These are phyloP conservation scores for Eucalyptus dawsonii DNA, from an alignment of 345 rosid genomes.

Conservation along the genomic window DNA sequence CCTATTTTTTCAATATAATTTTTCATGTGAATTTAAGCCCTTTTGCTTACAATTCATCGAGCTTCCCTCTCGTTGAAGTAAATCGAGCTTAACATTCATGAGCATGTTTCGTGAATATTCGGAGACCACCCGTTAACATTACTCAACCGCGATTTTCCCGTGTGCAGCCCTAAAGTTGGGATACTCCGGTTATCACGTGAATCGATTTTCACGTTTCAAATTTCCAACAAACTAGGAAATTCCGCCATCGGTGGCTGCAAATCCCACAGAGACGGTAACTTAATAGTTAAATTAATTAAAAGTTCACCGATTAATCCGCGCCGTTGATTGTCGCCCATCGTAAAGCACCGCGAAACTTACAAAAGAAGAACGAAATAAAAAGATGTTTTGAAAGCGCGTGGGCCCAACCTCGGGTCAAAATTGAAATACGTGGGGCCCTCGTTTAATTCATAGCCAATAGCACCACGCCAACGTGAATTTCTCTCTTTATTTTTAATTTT, in stretches of 20 bases:
- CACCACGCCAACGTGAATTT: not conserved
- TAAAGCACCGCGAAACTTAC: not conserved
- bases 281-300: not conserved
- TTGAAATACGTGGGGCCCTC: not conserved
- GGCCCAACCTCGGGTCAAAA: not conserved
- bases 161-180: not conserved
- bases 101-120: not conserved
- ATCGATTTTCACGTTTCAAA: not conserved
- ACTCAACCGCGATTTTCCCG: not conserved
- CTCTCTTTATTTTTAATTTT: not conserved
- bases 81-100: not conserved
- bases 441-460: not conserved
- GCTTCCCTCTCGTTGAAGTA: not conserved
- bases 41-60: not conserved
- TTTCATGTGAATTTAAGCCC: not conserved
- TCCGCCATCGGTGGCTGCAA: not conserved
- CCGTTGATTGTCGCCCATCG: not conserved
- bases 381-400: not conserved
- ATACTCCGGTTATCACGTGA: not conserved
- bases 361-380: not conserved
- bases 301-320: not conserved
- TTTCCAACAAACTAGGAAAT: not conserved
- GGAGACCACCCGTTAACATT: not conserved
- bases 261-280: not conserved
- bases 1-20: no score